These are phyloP conservation scores for Colletotrichum somersetense DNA, from an alignment of 2,329 filamentous ascomycete species.

Conservation along the genomic window DNA sequence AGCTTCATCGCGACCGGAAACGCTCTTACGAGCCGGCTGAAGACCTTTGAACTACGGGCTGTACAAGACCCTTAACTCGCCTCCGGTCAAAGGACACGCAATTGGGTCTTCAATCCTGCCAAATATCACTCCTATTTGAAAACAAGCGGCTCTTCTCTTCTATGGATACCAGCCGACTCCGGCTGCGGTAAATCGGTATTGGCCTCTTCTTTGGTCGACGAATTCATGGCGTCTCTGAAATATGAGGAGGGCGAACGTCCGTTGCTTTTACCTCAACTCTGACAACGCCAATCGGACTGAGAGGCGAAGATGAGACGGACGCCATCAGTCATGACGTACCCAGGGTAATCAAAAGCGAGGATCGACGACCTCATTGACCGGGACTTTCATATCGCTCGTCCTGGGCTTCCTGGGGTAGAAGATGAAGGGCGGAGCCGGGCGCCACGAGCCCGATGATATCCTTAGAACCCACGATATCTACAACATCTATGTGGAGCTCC, in stretches of 20 bases:
- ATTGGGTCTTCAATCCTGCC: conserved; percentile 38
- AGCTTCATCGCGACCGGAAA: conserved; percentile 2
- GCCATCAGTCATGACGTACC: background rate
- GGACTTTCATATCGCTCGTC: conserved; percentile 40
- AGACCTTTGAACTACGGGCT: conserved; percentile 18
- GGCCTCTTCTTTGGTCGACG: conserved; percentile 36
- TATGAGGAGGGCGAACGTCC: conserved; percentile 26
- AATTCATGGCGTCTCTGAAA: conserved; percentile 15
- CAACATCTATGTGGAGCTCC: conserved; percentile 41
- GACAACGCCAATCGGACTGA: conserved; percentile 17
- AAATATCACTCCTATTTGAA: conserved; percentile 25
- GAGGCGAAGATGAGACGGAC: background rate
- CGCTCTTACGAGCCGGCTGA: conserved; percentile 13
- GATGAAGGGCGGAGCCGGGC: conserved; percentile 34
- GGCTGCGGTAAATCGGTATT: conserved; percentile 42
- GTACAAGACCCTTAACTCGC: conserved; percentile 38
- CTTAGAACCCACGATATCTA: conserved; percentile 40
- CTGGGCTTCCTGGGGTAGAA: conserved; percentile 40
- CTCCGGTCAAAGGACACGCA: conserved; percentile 41
- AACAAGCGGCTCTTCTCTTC: conserved; percentile 17
- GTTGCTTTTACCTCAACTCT: conserved; percentile 42
- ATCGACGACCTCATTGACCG: conserved; percentile 37
- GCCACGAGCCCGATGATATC: conserved; percentile 39
- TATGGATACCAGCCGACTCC: conserved; percentile 42
- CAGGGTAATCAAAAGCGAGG: background rate